Percentiles rank a stretch among this genome's conserved stretches.
These are phyloP conservation scores for Geotrichum ghanense DNA, from an alignment of 805 yeast species.

Conservation along the genomic window DNA sequence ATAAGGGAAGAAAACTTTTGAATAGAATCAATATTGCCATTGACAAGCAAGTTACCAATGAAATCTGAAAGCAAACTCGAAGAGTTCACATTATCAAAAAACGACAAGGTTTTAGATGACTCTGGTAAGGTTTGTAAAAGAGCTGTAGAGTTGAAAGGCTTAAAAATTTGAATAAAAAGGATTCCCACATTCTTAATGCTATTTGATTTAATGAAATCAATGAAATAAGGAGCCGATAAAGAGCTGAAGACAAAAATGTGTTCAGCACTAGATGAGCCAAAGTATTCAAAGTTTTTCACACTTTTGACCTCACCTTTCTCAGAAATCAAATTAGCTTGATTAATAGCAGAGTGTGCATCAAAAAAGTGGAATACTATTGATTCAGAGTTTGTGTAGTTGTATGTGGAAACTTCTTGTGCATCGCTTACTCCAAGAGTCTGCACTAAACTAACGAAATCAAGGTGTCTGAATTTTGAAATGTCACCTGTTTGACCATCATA, in stretches of 20 bases:
- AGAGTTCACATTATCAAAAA: neutral
- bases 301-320: neutral
- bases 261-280: neutral
- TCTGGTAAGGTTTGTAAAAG: neutral
- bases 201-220: neutral
- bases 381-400: slow-evolving; percentile 1
- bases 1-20: neutral
- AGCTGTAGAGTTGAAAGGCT: neutral
- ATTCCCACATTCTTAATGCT: neutral
- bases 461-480: neutral
- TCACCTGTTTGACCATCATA: neutral
- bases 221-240: neutral
- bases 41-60: neutral
- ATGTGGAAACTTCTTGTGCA: neutral
- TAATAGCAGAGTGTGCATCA: neutral
- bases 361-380: neutral
- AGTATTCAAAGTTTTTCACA: neutral
- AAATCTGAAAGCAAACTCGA: neutral
- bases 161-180: neutral
- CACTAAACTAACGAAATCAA: neutral
- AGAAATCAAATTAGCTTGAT: neutral
- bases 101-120: neutral
- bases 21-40: neutral
- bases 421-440: neutral
- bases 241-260: neutral